Base-by-base conservation (phyloP, 2,329 filamentous ascomycete genomes). In the Colletotrichum brevisporum region DNA sequence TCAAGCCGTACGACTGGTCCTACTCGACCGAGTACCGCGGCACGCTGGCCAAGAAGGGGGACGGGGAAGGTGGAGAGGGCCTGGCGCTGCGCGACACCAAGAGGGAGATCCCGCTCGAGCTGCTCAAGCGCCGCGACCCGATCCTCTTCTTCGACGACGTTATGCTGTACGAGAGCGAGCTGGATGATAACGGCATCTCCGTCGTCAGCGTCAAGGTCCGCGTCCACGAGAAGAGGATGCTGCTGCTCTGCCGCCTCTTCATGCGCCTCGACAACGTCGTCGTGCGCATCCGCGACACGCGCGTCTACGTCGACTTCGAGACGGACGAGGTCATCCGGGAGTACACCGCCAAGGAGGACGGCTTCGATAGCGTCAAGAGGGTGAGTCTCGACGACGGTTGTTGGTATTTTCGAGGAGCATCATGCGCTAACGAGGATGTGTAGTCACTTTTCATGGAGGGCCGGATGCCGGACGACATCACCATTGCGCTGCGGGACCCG, bases 61-160 rank as follows among this genome's bases (percentile, higher is more conserved):
- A 8, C 5, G 27, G 13, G 10, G 6, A 27, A 3, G 41, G 47
- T 5, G 60, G 8, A 1, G 27, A 8, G 6, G 24, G 12, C 10
- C 6, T 24, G 18, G 54, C 8, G 39, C 48, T 56, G 27, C 45
- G 39, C 58, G 27, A 26, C 24, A 52, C 16, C 18, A 78, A 76
- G 5, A 78, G 79, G 62, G 75, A 86, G 63, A 96, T 99, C 71
- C 95, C 96, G 5, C 87, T 97, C 65, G 94, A 95, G 75, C 87
- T 98, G 50, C 88, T 99, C 58, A 94, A 92, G 78, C 89, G 93
- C 39, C 92, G 94, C 15, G 96, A 99, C 78, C 96, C 96, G 0
- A 99, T 99, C 73, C 83, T 97, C 5, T 98, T 98, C 86, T 97
- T 97, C 78, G 95, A 98, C 82, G 94, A 98, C 75, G 94, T 99